Base-by-base conservation (phyloP, 1,139 yeast species). In the Lodderomyces theae region DNA sequence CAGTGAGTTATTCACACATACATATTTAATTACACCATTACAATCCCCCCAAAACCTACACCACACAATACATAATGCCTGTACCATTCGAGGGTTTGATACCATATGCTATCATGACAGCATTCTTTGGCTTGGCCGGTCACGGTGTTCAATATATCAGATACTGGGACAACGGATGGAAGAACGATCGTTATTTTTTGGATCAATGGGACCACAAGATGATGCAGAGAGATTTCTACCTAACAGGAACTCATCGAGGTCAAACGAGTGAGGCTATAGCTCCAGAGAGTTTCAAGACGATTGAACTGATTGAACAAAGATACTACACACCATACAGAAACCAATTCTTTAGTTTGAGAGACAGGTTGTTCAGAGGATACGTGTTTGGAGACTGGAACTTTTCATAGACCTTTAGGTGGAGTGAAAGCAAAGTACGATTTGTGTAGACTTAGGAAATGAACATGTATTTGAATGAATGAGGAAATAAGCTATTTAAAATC, bases 171-270 rank as follows among this genome's bases (percentile, higher is more conserved):
- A 72, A 71, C 56, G 77, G 77, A 17, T 72, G 76, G 76, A 72
- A 72, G 51, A 69, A 69, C 41, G 77, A 72, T 57, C 59, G 77
- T 52, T 72, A 57, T 49, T 67, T 69, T 53, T 65, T 72, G 53
- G 77, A 72, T 53, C 58, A 52, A 15, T 72, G 72, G 65, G 77
- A 72, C 59, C 57, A 61, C 40, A 68, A 69, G 63, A 71, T 80
- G 77, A 69, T 79, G 66, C 83, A 80, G 51, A 74, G 95, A 57
- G 95, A 86, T 61, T 72, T 77, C 58, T 72, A 89, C 51, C 67
- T 86, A 54, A 86, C 95, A 9, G 95, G 95, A 18, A 72, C 73
- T 35, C 71, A 67, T 53, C 74, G 95, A 57, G 90, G 83, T 19
- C 94, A 86, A 60, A 63, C 75, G 39, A 80, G 79, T 49, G 78